These are phyloP conservation scores for Cenchrus americanus DNA, from an alignment of 176 grass and related monocot species.

Conservation along the genomic window DNA sequence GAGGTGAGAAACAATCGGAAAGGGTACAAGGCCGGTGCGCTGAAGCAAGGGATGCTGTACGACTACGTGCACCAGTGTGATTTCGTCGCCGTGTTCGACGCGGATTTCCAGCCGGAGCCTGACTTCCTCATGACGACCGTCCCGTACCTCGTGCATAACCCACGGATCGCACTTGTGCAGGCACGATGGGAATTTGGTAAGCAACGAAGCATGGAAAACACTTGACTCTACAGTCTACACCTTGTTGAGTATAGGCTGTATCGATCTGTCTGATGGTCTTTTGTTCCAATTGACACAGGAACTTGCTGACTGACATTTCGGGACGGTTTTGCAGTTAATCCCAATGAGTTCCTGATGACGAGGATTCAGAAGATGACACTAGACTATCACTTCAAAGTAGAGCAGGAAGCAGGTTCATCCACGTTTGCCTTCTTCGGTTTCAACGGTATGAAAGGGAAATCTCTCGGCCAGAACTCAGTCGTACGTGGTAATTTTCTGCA, in stretches of 20 bases:
- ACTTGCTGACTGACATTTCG: conserved; percentile 96
- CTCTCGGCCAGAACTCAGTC: conserved; percentile 11
- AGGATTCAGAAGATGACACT: conserved; percentile 99
- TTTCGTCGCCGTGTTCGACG: conserved; percentile 90
- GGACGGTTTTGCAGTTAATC: conserved; percentile 99
- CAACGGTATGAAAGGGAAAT: conserved; percentile 66
- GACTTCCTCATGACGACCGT: conserved; percentile 83
- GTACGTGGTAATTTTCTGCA: not conserved
- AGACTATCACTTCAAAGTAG: conserved; percentile 99
- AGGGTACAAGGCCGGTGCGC: conserved; percentile 96
- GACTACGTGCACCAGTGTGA: conserved; percentile 78
- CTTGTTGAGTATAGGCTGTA: conserved; percentile 35
- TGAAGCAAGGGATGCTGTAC: conserved; percentile 85
- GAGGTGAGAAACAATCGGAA: conserved; percentile 78
- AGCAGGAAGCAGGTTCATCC: conserved; percentile 93
- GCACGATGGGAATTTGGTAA: conserved; percentile 95
- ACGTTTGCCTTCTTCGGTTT: conserved; percentile 94
- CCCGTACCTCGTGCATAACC: conserved; percentile 70
- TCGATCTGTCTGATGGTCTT: conserved; percentile 62
- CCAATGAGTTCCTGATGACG: conserved; percentile 84
- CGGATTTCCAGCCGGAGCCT: conserved; percentile 92
- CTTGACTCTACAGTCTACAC: not conserved
- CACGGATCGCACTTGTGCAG: conserved; percentile 87
- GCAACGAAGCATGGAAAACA: not conserved
- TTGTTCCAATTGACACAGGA: conserved; percentile 91